Conservation (phyloP, 805 yeast genomes). For the Candida verbasci region DNA sequence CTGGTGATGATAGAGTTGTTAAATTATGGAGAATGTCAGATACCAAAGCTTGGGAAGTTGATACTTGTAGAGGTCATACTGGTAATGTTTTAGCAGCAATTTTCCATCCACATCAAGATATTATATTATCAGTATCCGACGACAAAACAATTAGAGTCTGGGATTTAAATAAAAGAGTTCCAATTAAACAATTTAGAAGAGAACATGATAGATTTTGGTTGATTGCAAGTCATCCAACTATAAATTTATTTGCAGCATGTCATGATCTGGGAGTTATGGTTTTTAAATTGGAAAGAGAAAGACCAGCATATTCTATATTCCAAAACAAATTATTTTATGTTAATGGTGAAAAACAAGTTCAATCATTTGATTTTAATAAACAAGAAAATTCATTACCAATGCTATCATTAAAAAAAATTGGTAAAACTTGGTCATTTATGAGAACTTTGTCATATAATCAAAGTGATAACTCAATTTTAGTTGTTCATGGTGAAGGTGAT, state of each 20-base stretch:
- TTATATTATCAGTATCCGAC: slow-evolving; percentile 90
- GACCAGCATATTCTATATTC: slow-evolving; percentile 79
- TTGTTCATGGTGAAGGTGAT: slow-evolving; percentile 72
- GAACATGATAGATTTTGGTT: slow-evolving; percentile 95
- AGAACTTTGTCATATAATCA: slow-evolving; percentile 87
- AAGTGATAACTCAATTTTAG: slow-evolving; percentile 80
- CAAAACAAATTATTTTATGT: slow-evolving; percentile 74
- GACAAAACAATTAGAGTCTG: slow-evolving; percentile 95
- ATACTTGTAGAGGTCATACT: slow-evolving; percentile 96
- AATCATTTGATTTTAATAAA: slow-evolving; percentile 64
- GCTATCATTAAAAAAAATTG: slow-evolving; percentile 77
- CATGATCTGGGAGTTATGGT: slow-evolving; percentile 98
- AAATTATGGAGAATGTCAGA: slow-evolving; percentile 98
- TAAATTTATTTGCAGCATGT: slow-evolving; percentile 92
- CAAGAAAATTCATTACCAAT: slow-evolving; percentile 70
- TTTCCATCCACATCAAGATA: slow-evolving; percentile 91
- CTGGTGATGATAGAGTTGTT: slow-evolving; percentile 93
- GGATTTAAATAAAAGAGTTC: slow-evolving; percentile 92
- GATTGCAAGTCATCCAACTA: slow-evolving; percentile 79
- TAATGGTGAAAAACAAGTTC: slow-evolving; percentile 82
- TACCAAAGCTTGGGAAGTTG: slow-evolving; percentile 98
- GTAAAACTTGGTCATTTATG: slow-evolving; percentile 82
- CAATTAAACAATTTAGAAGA: slow-evolving; percentile 90
- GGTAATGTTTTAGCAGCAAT: slow-evolving; percentile 84
- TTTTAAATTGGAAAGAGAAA: slow-evolving; percentile 93